A percentile compares a stretch with the other conserved stretches of the same genome.
These are phyloP conservation scores for Colletotrichum sojae DNA, from an alignment of 2,329 filamentous ascomycete genomes.

Conservation along the genomic window DNA sequence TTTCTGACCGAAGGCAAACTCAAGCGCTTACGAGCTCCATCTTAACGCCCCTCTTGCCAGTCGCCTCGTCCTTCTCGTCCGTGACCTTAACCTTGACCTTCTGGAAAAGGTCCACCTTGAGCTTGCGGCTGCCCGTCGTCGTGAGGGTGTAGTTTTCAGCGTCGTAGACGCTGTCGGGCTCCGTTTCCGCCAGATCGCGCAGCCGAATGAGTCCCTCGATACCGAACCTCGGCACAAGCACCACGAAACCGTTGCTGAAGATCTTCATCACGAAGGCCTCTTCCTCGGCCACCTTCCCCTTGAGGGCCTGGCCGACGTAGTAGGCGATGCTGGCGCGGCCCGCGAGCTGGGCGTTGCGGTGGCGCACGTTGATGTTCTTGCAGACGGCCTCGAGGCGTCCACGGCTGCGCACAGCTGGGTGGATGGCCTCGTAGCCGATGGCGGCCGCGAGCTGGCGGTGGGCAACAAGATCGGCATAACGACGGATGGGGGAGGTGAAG, in stretches of 20 bases:
- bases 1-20: background rate
- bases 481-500: slow-evolving; percentile 96
- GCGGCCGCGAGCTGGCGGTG: slow-evolving; percentile 96
- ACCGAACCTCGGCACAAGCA: slow-evolving; percentile 95
- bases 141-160: slow-evolving; percentile 85
- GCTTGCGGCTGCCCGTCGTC: slow-evolving; percentile 67
- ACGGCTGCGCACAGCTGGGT: slow-evolving; percentile 84
- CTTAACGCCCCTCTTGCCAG: slow-evolving; percentile 94
- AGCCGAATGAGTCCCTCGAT: slow-evolving; percentile 93
- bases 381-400: slow-evolving; percentile 92
- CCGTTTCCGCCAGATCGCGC: slow-evolving; percentile 83
- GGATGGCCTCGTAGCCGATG: slow-evolving; percentile 91
- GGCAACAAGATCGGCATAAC: slow-evolving; percentile 96
- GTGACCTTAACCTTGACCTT: slow-evolving; percentile 91
- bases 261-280: slow-evolving; percentile 97
- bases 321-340: slow-evolving; percentile 96
- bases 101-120: slow-evolving; percentile 87
- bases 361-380: slow-evolving; percentile 97
- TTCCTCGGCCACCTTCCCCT: slow-evolving; percentile 81
- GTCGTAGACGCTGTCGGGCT: slow-evolving; percentile 87
- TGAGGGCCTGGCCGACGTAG: slow-evolving; percentile 96
- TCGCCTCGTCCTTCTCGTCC: slow-evolving; percentile 93
- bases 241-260: slow-evolving; percentile 97
- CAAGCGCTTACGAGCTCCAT: slow-evolving; percentile 72
- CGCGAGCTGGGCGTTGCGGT: slow-evolving; percentile 96